Base-by-base conservation (phyloP, 495 filamentous ascomycete species). In the Bombardia bombarda region DNA sequence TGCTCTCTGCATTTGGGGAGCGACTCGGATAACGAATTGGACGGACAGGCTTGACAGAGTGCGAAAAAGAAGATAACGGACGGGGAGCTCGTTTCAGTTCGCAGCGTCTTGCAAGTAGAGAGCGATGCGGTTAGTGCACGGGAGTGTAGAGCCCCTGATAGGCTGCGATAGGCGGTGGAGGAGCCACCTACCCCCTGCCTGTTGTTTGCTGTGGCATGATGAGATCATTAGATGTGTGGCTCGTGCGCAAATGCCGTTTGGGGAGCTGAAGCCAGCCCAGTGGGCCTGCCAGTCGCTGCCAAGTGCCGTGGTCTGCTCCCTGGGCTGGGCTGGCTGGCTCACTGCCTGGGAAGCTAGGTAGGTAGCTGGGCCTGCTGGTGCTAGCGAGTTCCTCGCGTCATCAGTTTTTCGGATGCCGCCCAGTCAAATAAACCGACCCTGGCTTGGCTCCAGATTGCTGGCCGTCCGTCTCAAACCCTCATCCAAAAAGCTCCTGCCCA, bases 191-290 rank as follows among this genome's bases (percentile, higher is more conserved):
- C 33, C 19, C 8, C 26, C 26, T 18, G 31, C 31, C n/a, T 45
- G 13, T 31, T 38, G 18, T 32, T 49, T 52, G 41, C 38, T 40
- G 48, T 53, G 50, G 52, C 58, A 59, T 57, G 58, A 61, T 61
- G 58, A 61, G 53, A 57, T 61, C 56, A 59, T 59, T 42, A 25
- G 42, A 37, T 36, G 25, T 43, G 38, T 50, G 44, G 47, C 47
- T 53, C 40, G 39, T 42, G 42, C 37, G 33, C 10, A 6, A 6
- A 6, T 46, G 32, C 24, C 36, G 31, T 42, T 49, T 34, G 32
- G 21, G 33, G 40, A 30, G 25, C 32, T 32, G 21, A 14, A 21
- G 17, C 26, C 22, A 1, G 37, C 26, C 36, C n/a, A 28, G 35
- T 12, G 12, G 7, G 12, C 6, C 25, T 28, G 25, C 25, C 25